phyloP scores from a whole-genome alignment of 2,329 filamentous ascomycete genomes.

The Curvularia lunata region DNA sequence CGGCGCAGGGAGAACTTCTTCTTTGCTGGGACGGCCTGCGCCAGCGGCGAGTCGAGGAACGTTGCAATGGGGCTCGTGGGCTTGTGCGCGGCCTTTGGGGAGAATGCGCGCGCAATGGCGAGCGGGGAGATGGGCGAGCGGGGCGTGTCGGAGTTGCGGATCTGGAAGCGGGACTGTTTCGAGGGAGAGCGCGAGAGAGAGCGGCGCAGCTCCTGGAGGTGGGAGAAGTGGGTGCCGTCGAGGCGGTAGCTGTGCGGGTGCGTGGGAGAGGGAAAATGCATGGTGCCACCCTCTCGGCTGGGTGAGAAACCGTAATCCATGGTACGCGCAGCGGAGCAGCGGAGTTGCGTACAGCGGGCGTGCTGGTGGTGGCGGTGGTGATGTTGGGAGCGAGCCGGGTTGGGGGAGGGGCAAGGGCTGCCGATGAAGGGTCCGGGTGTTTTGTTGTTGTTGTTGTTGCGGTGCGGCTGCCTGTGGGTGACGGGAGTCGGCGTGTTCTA shows the following conservation, averaged over 20 bases:
- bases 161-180: slow-evolving; percentile 72
- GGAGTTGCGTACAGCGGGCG: slow-evolving; percentile 5
- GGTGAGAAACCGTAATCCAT: slow-evolving; percentile 61
- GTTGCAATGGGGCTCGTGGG: slow-evolving; percentile 58
- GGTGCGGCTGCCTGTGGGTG: slow-evolving; percentile 2
- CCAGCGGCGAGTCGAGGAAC: slow-evolving; percentile 65
- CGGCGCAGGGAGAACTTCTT: slow-evolving; percentile 60
- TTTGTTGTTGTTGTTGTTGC: slow-evolving; percentile 2
- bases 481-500: slow-evolving; percentile 11
- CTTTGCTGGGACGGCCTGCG: slow-evolving; percentile 65
- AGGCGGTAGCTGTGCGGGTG: slow-evolving; percentile 73
- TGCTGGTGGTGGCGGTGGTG: slow-evolving; percentile 4
- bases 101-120: slow-evolving; percentile 53
- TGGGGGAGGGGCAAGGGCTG: slow-evolving; percentile 6
- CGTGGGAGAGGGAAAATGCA: slow-evolving; percentile 86
- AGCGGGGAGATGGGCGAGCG: slow-evolving; percentile 54
- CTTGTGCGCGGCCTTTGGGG: slow-evolving; percentile 49
- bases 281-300: slow-evolving; percentile 70
- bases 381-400: slow-evolving; percentile 5
- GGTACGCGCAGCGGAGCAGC: slow-evolving; percentile 11
- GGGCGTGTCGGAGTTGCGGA: slow-evolving; percentile 59
- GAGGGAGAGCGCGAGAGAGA: slow-evolving; percentile 94
- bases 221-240: slow-evolving; percentile 71
- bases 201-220: slow-evolving; percentile 81
- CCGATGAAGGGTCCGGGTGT: slow-evolving; percentile 13